These are phyloP conservation scores for Cladosporium sp. DNA, from an alignment of 2,329 filamentous ascomycete genomes.

Conservation along the genomic window DNA sequence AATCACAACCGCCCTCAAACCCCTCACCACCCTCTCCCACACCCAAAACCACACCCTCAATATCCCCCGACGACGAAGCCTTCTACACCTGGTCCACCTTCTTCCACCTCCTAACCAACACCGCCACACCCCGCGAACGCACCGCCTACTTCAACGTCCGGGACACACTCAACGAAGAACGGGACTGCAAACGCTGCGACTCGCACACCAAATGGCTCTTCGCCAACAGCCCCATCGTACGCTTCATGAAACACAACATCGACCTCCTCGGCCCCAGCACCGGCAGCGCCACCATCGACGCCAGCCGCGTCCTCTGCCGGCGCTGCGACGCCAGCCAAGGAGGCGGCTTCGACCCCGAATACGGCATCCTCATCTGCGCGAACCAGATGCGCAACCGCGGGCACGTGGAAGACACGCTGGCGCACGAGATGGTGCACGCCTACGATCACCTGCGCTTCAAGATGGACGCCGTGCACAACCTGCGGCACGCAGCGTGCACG, in stretches of 20 bases:
- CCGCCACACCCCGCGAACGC: constrained; percentile 63
- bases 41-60: constrained; percentile 10
- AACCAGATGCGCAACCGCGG: constrained; percentile 79
- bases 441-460: constrained; percentile 93
- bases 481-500: constrained; percentile 89
- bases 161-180: constrained; percentile 69
- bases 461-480: constrained; percentile 67
- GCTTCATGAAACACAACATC: constrained; percentile 82
- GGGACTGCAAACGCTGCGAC: constrained; percentile 79
- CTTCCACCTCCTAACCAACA: constrained; percentile 75
- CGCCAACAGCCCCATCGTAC: constrained; percentile 76
- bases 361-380: constrained; percentile 88
- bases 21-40: neutral
- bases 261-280: constrained; percentile 58
- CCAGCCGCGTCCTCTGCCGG: constrained; percentile 73
- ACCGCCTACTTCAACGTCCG: constrained; percentile 74
- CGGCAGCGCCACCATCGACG: constrained; percentile 59
- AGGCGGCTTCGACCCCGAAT: constrained; percentile 81
- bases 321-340: constrained; percentile 69
- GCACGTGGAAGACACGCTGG: constrained; percentile 88
- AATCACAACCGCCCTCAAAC: neutral
- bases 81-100: constrained; percentile 71
- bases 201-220: constrained; percentile 79
- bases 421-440: constrained; percentile 97
- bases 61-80: constrained; percentile 24